Evolutionary conservation across 2,329 filamentous ascomycete genomes (phyloP), one percentile per base, ranked within the genome.

Genomic region (Diplodia mutila): DNA sequence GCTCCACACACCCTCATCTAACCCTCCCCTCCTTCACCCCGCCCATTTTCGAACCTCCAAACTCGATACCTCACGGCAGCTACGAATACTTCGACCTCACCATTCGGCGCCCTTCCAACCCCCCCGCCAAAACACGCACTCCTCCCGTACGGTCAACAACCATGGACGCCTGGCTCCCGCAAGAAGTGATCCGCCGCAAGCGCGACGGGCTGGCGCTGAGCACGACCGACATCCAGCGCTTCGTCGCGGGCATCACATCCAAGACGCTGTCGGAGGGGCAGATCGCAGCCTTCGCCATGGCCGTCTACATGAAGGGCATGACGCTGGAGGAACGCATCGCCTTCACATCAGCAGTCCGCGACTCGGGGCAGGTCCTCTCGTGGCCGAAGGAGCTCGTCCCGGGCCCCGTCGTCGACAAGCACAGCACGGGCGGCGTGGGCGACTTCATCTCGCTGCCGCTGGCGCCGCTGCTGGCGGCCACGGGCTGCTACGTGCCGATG

Each of bases 161-260:
- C 46, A 67, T 67, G 65, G 65, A 67, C 49, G 61, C 66, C 49
- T 67, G 59, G 57, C 59, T 67, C 49, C 66, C 66, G 6, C 66
- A 67, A 51, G 66, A 67, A 64, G 59, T 64, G 34, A 67, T 67
- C 59, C 66, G 66, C 49, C 66, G 59, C 59, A 67, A 67, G 53
- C 66, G 66, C 57, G 66, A 67, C 29, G 66, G 66, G 37, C 59
- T 67, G 21, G 48, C 66, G 8, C 66, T 67, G 37, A 64, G 57
- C 51, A 54, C 34, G 11, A 27, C 49, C 34, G 66, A 67, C 34
- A 67, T 67, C 66, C 66, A 67, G 12, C 59, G 57, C 25, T 67
- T 67, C 57, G 59, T 67, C 18, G 52, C 66, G 21, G 57, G 57
- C 37, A 67, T 67, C 14, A 55, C 66, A 5, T n/a, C 39, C 39